Conservation (phyloP, 768 basidiomycete genomes). For the Pleurotus citrinopileatus region DNA sequence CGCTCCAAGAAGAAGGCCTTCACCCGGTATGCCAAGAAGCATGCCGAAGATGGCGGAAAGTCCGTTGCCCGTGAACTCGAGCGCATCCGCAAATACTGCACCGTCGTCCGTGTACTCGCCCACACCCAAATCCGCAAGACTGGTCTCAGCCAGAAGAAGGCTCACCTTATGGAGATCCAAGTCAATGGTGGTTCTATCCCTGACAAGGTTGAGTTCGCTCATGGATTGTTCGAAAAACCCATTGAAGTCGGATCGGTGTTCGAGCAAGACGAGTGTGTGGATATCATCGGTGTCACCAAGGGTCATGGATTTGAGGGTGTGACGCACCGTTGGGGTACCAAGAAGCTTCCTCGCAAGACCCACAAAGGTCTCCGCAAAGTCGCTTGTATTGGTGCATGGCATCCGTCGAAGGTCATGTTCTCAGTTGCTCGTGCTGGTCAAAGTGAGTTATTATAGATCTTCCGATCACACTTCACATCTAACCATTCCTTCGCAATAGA, state of each 20-base stretch:
- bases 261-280: conserved; percentile 95
- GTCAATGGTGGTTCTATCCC: conserved; percentile 94
- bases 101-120: conserved; percentile 97
- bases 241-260: conserved; percentile 84
- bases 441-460: conserved; percentile 54
- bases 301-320: conserved; percentile 99
- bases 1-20: conserved; percentile 99
- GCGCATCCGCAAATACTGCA: conserved; percentile 99
- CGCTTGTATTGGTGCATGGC: conserved; percentile 98
- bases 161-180: conserved; percentile 99
- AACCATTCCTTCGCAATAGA: conserved; percentile 40
- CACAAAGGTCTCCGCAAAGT: conserved; percentile 99
- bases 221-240: conserved; percentile 94
- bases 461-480: conserved; percentile 8
- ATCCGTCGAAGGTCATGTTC: conserved; percentile 99
- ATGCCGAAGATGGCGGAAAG: conserved; percentile 92
- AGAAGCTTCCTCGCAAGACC: conserved; percentile 97
- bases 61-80: conserved; percentile 93
- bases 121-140: conserved; percentile 99
- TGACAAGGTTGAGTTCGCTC: conserved; percentile 97
- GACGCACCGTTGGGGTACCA: conserved; percentile 98
- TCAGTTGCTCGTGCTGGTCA: conserved; percentile 99
- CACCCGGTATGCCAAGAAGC: conserved; percentile 99
- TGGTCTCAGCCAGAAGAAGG: conserved; percentile 97
- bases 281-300: conserved; percentile 97